Conservation (phyloP, 1,139 yeast species). For the Magnusiomyces paraingens region DNA sequence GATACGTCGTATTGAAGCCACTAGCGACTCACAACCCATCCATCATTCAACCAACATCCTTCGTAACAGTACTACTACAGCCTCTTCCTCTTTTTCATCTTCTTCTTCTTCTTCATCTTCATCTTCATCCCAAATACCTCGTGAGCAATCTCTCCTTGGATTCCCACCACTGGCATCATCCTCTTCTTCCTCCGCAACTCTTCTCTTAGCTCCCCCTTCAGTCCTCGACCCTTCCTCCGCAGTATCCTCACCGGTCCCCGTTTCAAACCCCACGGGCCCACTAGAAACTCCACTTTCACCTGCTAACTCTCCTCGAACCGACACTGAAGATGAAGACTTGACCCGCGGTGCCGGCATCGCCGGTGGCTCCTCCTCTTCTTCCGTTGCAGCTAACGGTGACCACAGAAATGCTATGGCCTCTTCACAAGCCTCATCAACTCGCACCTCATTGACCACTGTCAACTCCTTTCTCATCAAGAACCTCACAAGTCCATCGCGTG, state of each 20-base stretch:
- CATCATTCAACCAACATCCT: not conserved
- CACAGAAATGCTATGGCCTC: not conserved
- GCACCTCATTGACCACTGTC: not conserved
- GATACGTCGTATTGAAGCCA: not conserved
- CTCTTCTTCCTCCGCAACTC: not conserved
- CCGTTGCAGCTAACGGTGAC: not conserved
- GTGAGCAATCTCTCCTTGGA: not conserved
- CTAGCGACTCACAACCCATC: not conserved
- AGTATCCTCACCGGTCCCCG: not conserved
- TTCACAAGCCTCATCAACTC: not conserved
- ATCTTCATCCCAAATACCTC: not conserved
- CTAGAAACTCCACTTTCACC: constrained; percentile 5
- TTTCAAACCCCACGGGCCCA: constrained; percentile 1
- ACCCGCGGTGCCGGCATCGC: not conserved
- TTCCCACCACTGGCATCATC: not conserved
- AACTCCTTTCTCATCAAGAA: not conserved
- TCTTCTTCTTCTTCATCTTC: not conserved
- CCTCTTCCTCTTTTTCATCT: not conserved
- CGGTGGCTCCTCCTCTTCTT: not conserved
- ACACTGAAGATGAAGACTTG: not conserved
- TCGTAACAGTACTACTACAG: not conserved
- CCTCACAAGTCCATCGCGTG: not conserved
- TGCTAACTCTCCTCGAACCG: constrained; percentile 1
- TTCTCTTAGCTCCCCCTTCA: not conserved
- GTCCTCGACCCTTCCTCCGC: not conserved